A percentile compares a stretch with the other conserved stretches of the same genome.
These are phyloP conservation scores for Bifiguratus adelaidae DNA, from an alignment of 192 early-diverging fungal genomes.

Conservation along the genomic window DNA sequence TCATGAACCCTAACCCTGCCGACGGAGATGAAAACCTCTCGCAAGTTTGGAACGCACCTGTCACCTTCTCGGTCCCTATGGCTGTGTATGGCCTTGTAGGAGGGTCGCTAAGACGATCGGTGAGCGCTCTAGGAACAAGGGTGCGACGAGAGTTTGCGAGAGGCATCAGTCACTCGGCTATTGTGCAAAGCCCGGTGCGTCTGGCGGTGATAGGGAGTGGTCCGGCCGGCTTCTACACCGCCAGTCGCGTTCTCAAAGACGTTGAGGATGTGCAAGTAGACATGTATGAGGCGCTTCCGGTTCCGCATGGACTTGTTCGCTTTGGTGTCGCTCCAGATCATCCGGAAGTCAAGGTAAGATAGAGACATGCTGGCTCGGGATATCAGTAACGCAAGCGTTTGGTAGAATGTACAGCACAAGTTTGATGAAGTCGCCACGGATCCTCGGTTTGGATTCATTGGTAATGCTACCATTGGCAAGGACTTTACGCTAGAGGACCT, in stretches of 20 bases:
- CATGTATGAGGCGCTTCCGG: conserved; percentile 76
- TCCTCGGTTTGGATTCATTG: conserved; percentile 63
- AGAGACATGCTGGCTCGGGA: neutral
- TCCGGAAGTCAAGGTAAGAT: conserved; percentile 83
- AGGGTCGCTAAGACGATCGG: too few relatives aligned
- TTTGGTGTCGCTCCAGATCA: conserved; percentile 97
- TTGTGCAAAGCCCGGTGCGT: conserved; percentile 28
- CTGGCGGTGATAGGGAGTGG: conserved; percentile 71
- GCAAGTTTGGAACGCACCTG: too few relatives aligned
- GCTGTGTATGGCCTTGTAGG: too few relatives aligned
- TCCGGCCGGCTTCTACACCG: conserved; percentile 88
- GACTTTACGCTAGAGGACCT: conserved; percentile 38
- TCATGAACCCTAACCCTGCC: too few relatives aligned
- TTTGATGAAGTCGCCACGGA: conserved; percentile 72
- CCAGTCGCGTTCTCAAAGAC: conserved; percentile 63
- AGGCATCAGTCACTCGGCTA: too few relatives aligned
- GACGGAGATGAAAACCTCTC: too few relatives aligned
- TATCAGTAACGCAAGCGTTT: neutral
- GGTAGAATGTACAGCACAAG: conserved; percentile 73
- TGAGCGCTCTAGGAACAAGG: too few relatives aligned
- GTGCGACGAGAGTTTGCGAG: too few relatives aligned
- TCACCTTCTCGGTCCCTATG: too few relatives aligned
- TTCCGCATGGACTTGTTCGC: conserved; percentile 84
- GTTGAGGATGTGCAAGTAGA: conserved; percentile 47
- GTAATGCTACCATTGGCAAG: conserved; percentile 64